A percentile compares a stretch with the other conserved stretches of the same genome.
Conservation (phyloP, 73 alveolate species). For the Stentor coeruleus region DNA sequence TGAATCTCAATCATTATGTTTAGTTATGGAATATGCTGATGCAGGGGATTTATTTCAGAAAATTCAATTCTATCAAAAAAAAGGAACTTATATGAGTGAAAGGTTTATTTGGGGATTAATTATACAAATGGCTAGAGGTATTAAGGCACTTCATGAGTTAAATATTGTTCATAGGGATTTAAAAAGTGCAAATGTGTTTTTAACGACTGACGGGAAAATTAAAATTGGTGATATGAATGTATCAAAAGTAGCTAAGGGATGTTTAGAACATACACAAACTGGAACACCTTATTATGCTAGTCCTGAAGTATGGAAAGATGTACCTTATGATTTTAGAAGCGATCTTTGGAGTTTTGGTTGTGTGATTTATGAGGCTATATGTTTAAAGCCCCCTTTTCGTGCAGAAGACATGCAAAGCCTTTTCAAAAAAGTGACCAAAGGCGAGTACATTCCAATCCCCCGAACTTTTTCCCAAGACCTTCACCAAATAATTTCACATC, state of each 20-base stretch:
- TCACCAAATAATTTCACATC: slow-evolving; percentile 38
- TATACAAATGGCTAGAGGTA: slow-evolving; percentile 55
- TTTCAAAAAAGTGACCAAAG: slow-evolving; percentile 64
- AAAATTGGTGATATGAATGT: slow-evolving; percentile 83
- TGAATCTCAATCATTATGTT: slow-evolving; percentile 42
- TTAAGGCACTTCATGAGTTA: slow-evolving; percentile 46
- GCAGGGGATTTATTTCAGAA: slow-evolving; percentile 66
- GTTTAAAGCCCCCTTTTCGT: slow-evolving; percentile 76
- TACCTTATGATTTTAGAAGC: slow-evolving; percentile 63
- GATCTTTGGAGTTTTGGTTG: slow-evolving; percentile 92
- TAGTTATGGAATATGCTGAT: slow-evolving; percentile 82
- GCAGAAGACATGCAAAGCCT: slow-evolving; percentile 77
- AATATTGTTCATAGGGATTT: slow-evolving; percentile 77
- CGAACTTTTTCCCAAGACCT: slow-evolving; percentile 61
- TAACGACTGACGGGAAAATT: slow-evolving; percentile 49
- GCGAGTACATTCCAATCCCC: slow-evolving; percentile 75
- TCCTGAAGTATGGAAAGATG: slow-evolving; percentile 75
- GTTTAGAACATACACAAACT: slow-evolving; percentile 40
- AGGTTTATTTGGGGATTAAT: slow-evolving; percentile 49
- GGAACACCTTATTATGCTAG: slow-evolving; percentile 86
- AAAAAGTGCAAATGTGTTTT: slow-evolving; percentile 71
- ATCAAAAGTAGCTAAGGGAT: slow-evolving; percentile 38
- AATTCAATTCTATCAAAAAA: slow-evolving; percentile 52
- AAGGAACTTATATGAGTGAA: slow-evolving; percentile 46
- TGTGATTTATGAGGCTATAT: slow-evolving; percentile 73